Percentiles rank a stretch among this genome's conserved stretches.
phyloP scores from a whole-genome alignment of 1,284 basidiomycete species.

The Cutaneotrichosporon mucoides region DNA sequence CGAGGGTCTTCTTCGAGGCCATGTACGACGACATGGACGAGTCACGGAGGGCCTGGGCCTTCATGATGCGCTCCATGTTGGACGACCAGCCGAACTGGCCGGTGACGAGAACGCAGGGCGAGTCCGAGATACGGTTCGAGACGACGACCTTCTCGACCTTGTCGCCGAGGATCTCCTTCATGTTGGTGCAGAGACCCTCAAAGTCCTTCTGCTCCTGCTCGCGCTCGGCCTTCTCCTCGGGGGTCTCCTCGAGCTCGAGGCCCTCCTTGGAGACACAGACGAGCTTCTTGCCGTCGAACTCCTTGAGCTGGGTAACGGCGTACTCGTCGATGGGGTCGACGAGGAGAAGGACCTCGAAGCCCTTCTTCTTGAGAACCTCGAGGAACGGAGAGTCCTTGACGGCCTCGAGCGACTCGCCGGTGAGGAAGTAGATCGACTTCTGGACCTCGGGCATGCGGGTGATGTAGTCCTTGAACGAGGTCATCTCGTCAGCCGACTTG shows the following conservation, averaged over 20 bases:
- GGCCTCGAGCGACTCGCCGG: conserved; percentile 91
- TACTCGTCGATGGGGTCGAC: conserved; percentile 99
- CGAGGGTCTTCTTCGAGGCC: conserved; percentile 98
- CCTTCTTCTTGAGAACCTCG: conserved; percentile 99
- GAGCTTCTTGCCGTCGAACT: conserved; percentile 98
- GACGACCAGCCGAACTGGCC: conserved; percentile 99
- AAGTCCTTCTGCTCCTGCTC: conserved; percentile 84
- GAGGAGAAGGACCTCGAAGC: conserved; percentile 96
- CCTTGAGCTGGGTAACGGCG: conserved; percentile 96
- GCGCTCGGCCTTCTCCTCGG: conserved; percentile 89
- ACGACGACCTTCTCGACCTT: conserved; percentile 99
- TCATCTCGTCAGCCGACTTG: conserved; percentile 87
- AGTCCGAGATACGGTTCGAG: conserved; percentile 96
- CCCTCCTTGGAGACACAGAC: conserved; percentile 99
- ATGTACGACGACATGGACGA: conserved; percentile 99
- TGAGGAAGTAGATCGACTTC: conserved; percentile 99
- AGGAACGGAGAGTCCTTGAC: conserved; percentile 97
- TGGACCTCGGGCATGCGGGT: conserved; percentile 99
- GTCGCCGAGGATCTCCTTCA: conserved; percentile 96
- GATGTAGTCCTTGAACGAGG: conserved; percentile 98
- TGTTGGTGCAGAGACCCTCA: conserved; percentile 84
- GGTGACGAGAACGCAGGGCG: conserved; percentile 94
- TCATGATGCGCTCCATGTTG: conserved; percentile 99
- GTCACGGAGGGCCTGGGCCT: conserved; percentile 97
- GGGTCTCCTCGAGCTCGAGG: conserved; percentile 97